Evolutionary conservation across 163 green algal genomes (phyloP).

Genomic region (Chlamydomonas reinhardtii): DNA sequence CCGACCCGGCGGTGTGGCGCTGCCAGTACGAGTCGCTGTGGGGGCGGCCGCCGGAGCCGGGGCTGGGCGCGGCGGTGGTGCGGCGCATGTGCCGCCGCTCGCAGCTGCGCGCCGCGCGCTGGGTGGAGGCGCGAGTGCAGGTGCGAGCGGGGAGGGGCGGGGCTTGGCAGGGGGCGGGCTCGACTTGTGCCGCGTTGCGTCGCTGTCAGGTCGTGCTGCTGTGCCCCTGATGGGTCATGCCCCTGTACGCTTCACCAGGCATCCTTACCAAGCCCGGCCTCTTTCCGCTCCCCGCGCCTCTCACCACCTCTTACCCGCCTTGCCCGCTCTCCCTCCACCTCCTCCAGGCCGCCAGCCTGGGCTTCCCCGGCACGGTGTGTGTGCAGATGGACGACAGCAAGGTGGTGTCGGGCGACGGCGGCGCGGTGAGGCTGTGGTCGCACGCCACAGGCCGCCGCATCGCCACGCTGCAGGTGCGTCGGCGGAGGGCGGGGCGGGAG

Average conservation of each 20-base stretch:
- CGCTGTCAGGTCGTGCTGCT: too few species aligned
- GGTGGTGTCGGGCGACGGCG: slow-evolving; percentile 65
- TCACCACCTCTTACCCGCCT: too few species aligned
- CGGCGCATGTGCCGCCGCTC: slow-evolving; percentile 59
- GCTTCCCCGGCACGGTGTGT: too few species aligned
- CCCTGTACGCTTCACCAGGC: too few species aligned
- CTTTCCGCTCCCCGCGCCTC: too few species aligned
- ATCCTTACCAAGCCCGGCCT: too few species aligned
- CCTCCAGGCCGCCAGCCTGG: neutral
- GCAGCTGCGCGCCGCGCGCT: slow-evolving; percentile 63
- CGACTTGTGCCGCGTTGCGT: neutral
- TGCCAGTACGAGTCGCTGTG: slow-evolving; percentile 42
- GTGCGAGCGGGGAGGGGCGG: neutral
- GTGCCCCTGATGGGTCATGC: too few species aligned
- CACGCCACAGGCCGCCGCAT: slow-evolving; percentile 68
- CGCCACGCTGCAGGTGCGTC: slow-evolving; percentile 58
- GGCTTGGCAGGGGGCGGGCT: too few species aligned
- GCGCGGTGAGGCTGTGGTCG: slow-evolving; percentile 65
- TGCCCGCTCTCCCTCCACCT: too few species aligned
- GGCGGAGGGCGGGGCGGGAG: neutral
- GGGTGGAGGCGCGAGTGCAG: slow-evolving; percentile 63
- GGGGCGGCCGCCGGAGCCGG: slow-evolving; percentile 19
- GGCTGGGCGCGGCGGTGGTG: slow-evolving; percentile 32
- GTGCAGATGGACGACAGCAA: slow-evolving; percentile 70
- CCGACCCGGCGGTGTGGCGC: slow-evolving; percentile 43